Conservation (phyloP, 805 yeast genomes). For the Spathaspora gorwiae region DNA sequence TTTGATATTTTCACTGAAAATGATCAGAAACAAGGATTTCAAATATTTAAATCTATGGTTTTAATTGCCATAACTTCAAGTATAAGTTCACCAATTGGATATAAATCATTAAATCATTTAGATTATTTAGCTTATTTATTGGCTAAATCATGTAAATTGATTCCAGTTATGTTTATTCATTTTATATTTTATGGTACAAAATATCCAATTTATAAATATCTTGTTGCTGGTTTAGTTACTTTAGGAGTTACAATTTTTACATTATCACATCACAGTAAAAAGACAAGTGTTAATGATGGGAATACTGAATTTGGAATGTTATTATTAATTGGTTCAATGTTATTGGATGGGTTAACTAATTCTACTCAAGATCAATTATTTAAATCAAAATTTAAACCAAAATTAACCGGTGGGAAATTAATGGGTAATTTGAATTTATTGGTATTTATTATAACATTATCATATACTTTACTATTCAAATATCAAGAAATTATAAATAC, state of each 20-base stretch:
- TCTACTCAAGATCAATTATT: slow-evolving; percentile 89
- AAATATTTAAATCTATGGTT: slow-evolving; percentile 33
- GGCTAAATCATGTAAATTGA: no score
- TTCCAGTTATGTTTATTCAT: no score
- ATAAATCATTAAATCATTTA: no score
- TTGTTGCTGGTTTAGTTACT: no score
- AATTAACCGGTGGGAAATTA: slow-evolving; percentile 82
- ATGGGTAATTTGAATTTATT: slow-evolving; percentile 65
- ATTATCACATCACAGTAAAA: slow-evolving; percentile 35
- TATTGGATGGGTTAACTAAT: slow-evolving; percentile 89
- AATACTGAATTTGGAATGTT: slow-evolving; percentile 51
- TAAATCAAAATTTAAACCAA: slow-evolving; percentile 21
- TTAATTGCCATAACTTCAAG: no score
- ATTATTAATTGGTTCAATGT: slow-evolving; percentile 55
- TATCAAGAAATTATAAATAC: slow-evolving; percentile 46
- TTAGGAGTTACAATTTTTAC: no score
- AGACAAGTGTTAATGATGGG: slow-evolving; percentile 34
- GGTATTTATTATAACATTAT: slow-evolving; percentile 42
- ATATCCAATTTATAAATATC: no score
- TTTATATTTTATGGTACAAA: no score
- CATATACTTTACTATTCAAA: slow-evolving; percentile 44
- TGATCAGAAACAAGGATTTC: slow-evolving; percentile 10
- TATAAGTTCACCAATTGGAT: no score
- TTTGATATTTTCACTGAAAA: slow-evolving; percentile 35
- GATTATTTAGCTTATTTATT: no score